These are phyloP conservation scores for Discostella stelligeroides DNA, from an alignment of 108 stramenopile genomes.

Conservation along the genomic window DNA sequence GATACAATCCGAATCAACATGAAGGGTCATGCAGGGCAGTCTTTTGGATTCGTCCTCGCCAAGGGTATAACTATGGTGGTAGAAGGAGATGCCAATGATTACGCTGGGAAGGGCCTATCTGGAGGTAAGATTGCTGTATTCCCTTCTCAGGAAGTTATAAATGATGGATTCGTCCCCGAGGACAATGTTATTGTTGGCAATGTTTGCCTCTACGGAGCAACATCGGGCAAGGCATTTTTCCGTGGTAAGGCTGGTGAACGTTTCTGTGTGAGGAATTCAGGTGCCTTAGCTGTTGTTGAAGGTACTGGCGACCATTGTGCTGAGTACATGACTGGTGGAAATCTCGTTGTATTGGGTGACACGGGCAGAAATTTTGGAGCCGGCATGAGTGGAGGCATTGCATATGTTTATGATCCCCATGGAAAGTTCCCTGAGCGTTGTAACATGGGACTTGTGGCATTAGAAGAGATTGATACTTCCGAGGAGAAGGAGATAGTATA, in stretches of 20 bases:
- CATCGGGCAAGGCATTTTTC: constrained; percentile 95
- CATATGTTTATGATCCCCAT: constrained; percentile 95
- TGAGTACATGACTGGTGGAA: constrained; percentile 99
- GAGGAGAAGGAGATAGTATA: constrained; percentile 87
- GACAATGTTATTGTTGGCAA: constrained; percentile 96
- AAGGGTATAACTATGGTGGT: constrained; percentile 94
- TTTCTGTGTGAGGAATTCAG: constrained; percentile 97
- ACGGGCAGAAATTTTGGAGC: constrained; percentile 99
- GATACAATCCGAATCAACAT: constrained; percentile 93
- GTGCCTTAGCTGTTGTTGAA: constrained; percentile 96
- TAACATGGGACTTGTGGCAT: constrained; percentile 97
- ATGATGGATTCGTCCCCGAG: constrained; percentile 85
- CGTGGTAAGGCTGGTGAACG: constrained; percentile 96
- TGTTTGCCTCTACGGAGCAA: constrained; percentile 95
- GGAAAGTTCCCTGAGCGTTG: constrained; percentile 90
- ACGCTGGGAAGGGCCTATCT: constrained; percentile 95
- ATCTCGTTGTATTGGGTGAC: constrained; percentile 90
- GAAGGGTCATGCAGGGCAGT: constrained; percentile 94
- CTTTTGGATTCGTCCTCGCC: constrained; percentile 92
- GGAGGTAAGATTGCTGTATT: constrained; percentile 94
- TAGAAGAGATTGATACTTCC: constrained; percentile 77
- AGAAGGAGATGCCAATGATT: constrained; percentile 97
- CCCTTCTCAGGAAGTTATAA: constrained; percentile 65
- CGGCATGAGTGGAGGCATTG: constrained; percentile 98
- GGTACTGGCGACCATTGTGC: constrained; percentile 98